phyloP scores from a whole-genome alignment of 2,329 filamentous ascomycete species.

The Aspergillus unguis region DNA sequence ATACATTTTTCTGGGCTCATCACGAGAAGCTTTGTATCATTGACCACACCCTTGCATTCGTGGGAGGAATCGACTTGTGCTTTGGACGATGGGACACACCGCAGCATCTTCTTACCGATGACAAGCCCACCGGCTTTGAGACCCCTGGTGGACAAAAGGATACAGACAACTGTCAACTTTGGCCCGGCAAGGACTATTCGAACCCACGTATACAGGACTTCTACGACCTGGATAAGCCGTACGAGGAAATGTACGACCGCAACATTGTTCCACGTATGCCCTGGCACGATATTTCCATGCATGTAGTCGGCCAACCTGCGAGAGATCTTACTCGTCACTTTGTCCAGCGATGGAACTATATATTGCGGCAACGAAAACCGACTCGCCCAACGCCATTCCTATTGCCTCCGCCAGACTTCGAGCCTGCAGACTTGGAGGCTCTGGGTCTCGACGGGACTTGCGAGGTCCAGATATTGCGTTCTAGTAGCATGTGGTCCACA shows the following conservation, averaged over 20 bases:
- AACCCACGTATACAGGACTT: conserved; percentile 96
- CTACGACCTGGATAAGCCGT: conserved; percentile 85
- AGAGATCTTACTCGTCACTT: conserved; percentile 93
- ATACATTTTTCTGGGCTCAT: conserved; percentile 98
- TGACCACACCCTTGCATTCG: conserved; percentile 92
- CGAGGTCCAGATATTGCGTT: conserved; percentile 92
- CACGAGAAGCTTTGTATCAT: conserved; percentile 98
- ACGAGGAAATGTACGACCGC: conserved; percentile 98
- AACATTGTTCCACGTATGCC: conserved; percentile 88
- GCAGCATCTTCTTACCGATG: conserved; percentile 84
- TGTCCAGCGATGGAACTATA: conserved; percentile 96
- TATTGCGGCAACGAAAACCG: conserved; percentile 86
- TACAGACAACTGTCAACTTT: conserved; percentile 87
- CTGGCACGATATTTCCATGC: conserved; percentile 98
- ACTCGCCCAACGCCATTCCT: conserved; percentile 91
- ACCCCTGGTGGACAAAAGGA: conserved; percentile 72
- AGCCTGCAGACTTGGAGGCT: conserved; percentile 76
- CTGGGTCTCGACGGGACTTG: conserved; percentile 90
- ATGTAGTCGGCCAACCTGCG: conserved; percentile 92
- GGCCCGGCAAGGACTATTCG: conserved; percentile 97
- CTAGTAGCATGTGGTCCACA: conserved; percentile 85
- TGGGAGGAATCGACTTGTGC: conserved; percentile 92
- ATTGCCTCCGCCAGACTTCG: conserved; percentile 88
- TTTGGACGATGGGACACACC: conserved; percentile 98
- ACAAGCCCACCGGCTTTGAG: conserved; percentile 94